Base-by-base conservation (phyloP, 2,329 filamentous ascomycete species). In the Metarhizium brunneum region DNA sequence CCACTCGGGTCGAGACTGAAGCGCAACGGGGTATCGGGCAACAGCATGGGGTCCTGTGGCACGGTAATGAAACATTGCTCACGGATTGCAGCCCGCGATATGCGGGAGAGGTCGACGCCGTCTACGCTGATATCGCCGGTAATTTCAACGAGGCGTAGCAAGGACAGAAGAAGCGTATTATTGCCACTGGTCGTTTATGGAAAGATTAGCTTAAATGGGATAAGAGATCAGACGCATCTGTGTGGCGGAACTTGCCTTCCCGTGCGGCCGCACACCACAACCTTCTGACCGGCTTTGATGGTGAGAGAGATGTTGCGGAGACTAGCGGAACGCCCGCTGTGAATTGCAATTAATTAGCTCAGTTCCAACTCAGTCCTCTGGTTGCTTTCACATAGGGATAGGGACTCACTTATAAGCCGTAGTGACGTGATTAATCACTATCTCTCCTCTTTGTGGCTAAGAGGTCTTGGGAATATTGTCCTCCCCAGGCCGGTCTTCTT, bases 61-160 rank as follows among this genome's bases (percentile, higher is more conserved):
- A 71, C 62, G 0, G 65, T 62, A 14, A 71, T 61, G 49, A 72
- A 69, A 18, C 57, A 57, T 29, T 61, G 66, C 3, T 63, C 59
- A 2, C 69, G 63, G 6, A 70, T 38, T 4, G 63, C 4, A 10
- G 60, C 56, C n/a, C 60, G 60, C 0, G 61, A 54, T 0, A 69
- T 56, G 0, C 30, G 54, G 2, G 54, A 55, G 6, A 70, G 60
- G 18, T 68, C 62, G 4, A 66, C 25, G n/a, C 63, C 64, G 30
- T 72, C 67, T 0, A 72, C 48, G 2, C 58, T 30, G 13, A 70
- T 66, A 14, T 45, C 56, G 16, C 70, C 66, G 42, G 57, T 55
- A 38, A 53, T 57, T 42, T 63, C 60, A 5, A 61, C 55, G 13
- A 60, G 49, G 7, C 58, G 54, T 16, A 62, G 43, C 4, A 62